Evolutionary conservation across 2,329 filamentous ascomycete species (phyloP).

Genomic region (Cladophialophora yegresii): DNA sequence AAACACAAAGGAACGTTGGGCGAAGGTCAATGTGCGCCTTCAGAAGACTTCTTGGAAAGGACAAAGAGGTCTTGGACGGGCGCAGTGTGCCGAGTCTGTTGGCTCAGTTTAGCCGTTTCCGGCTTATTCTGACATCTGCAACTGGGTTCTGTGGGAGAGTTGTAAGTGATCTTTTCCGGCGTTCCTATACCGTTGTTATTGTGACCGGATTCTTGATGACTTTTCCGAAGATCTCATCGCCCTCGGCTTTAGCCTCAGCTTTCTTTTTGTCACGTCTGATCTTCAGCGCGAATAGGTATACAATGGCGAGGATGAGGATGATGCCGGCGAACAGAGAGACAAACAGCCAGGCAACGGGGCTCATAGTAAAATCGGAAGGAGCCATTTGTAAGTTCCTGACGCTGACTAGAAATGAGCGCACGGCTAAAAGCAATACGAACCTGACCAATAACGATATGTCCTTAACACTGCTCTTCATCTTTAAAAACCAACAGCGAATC

Average conservation of each 20-base stretch:
- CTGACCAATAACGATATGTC: not conserved
- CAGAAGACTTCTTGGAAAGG: not conserved
- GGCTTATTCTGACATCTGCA: not conserved
- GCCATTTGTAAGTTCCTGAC: slow-evolving; percentile 13
- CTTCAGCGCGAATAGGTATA: slow-evolving; percentile 26
- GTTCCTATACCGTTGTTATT: not conserved
- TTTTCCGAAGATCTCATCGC: slow-evolving; percentile 25
- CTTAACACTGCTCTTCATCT: not conserved
- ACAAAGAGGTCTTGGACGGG: not conserved
- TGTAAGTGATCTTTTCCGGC: not conserved
- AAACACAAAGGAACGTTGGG: not conserved
- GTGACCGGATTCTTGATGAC: slow-evolving; percentile 23
- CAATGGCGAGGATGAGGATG: slow-evolving; percentile 25
- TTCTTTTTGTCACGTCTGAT: slow-evolving; percentile 22
- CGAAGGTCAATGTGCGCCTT: not conserved
- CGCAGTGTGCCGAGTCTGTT: not conserved
- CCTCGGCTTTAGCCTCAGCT: slow-evolving; percentile 17
- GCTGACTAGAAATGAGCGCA: not conserved
- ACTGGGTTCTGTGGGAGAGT: not conserved
- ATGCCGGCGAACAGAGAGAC: slow-evolving; percentile 27
- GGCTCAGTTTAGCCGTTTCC: not conserved
- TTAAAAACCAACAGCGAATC: not conserved
- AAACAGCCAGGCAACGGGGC: slow-evolving; percentile 26
- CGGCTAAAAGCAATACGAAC: not conserved
- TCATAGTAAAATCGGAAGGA: slow-evolving; percentile 18